Conservation (phyloP, 257 asterid genomes). For the Solanum pinnatisectum region DNA sequence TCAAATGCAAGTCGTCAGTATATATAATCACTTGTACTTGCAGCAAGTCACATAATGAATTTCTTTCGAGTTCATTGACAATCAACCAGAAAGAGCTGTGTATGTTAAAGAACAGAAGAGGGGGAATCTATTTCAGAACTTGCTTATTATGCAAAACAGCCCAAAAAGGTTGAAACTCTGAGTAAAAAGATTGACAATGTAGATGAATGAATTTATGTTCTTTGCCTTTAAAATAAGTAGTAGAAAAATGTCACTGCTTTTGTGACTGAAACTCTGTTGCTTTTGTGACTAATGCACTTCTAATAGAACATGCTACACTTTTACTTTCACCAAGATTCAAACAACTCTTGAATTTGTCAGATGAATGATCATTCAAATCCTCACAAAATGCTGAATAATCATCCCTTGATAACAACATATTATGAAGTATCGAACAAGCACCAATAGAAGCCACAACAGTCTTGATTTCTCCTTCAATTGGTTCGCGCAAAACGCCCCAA, state of each 20-base stretch:
- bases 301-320: constrained; percentile 18
- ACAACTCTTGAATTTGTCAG: constrained; percentile 1
- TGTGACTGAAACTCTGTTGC: constrained; percentile 10
- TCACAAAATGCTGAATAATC: constrained; percentile 61
- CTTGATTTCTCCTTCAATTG: constrained; percentile 38
- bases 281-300: constrained; percentile 43
- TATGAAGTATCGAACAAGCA: constrained; percentile 75
- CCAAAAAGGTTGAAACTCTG: not conserved
- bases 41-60: not conserved
- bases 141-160: not conserved
- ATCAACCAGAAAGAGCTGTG: not conserved
- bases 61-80: not conserved
- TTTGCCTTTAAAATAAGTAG: not conserved
- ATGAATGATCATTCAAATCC: constrained; percentile 22
- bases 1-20: not conserved
- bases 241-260: not conserved
- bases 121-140: not conserved
- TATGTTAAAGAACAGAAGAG: not conserved
- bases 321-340: not conserved
- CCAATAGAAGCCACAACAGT: constrained; percentile 62
- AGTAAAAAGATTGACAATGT: not conserved
- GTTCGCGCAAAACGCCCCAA: constrained; percentile 57
- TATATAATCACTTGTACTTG: not conserved
- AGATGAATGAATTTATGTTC: not conserved
- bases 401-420: constrained; percentile 72